Base-by-base conservation (phyloP, 129 eudicot genomes). In the Helichrysum umbraculigerum region DNA sequence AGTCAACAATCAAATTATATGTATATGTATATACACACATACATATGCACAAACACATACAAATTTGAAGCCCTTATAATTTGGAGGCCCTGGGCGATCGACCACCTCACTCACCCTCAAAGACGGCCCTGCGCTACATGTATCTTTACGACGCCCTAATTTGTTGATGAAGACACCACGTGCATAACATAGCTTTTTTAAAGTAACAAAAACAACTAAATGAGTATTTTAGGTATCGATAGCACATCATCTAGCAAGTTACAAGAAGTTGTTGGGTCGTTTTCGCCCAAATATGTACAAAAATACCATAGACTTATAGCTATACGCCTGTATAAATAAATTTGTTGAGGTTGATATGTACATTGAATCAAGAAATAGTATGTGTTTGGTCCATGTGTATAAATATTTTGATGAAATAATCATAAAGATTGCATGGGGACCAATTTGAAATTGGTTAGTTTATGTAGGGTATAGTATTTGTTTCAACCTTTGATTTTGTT, bases 391-490 rank as follows among this genome's bases (percentile, higher is more conserved):
- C 52, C 37, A 63, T 57, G 19, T 57, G 19, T 47, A 63, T 72
- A 19, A 21, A 66, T 76, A 47, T 34, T 14, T 52, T 34, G 66
- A 25, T 79, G 83, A 79, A 79, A 79, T 73, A 59, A 73, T 68
- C 79, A 80, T 73, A 80, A 47, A 80, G 79, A 80, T 80, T 58
- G 71, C 70, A 73, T 80, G 54, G 83, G 79, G 83, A 80, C 83
- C 83, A 73, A 73, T 73, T 58, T 66, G 79, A 66, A 80, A 80
- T 80, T 57, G 67, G 42, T n/a, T 29, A 44, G 68, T 66, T 39
- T 74, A 29, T 30, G 73, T 73, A 62, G 83, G 82, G 74, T 30
- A 73, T 41, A 77, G 74, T 42, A 73, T 41, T 41, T 66, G 75
- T 73, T 67, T 73, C 41, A 80, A 74, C 75, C 75, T 80, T 80